Evolutionary conservation across 2,329 filamentous ascomycete species (phyloP), one percentile per base, ranked within the genome.

Genomic region (Trichoderma sp.): DNA sequence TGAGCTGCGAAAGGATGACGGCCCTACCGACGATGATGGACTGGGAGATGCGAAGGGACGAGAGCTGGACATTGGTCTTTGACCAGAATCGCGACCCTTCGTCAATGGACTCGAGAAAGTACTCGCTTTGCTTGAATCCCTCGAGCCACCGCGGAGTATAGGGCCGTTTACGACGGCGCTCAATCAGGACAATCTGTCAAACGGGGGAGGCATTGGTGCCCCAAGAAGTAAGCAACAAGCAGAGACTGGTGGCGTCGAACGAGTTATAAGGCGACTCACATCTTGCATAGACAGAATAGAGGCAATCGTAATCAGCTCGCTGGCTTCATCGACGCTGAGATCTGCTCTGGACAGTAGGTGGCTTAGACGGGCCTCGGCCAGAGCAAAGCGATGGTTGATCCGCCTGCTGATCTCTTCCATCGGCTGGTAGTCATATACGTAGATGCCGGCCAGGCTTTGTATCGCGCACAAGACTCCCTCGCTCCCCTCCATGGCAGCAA

Each of bases 351-450:
- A n/a, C 9, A 78, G 71, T 30, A 78, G 68, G 6, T 67, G 54
- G 15, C 68, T 71, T 28, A 78, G 70, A 5, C 76, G 73, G 3
- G 65, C 34, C 47, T 77, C 75, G 4, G 76, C 75, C 19, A 68
- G 60, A 12, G 52, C 47, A 64, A 77, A 78, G 21, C 72, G 71
- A 12, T 73, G 62, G 50, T 78, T 78, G 59, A 78, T 74, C 14
- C 73, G 71, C 10, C 68, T 68, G 17, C 72, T 71, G 14, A 79
- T 69, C 5, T 66, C 66, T 9, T 76, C 72, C 30, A 73, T 68
- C 1, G 77, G 77, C 17, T 74, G 64, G 41, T 79, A 80, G 63
- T 80, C 78, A 63, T 78, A 78, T 6, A 80, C 76, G 34, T 80
- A 80, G 1, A 78, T 74, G 1, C 77, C 77, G 3, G 77, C 76